A percentile compares a stretch with the other conserved stretches of the same genome.
These are phyloP conservation scores for Chlorella sp. DNA, from an alignment of 139 green algal genomes.

Conservation along the genomic window DNA sequence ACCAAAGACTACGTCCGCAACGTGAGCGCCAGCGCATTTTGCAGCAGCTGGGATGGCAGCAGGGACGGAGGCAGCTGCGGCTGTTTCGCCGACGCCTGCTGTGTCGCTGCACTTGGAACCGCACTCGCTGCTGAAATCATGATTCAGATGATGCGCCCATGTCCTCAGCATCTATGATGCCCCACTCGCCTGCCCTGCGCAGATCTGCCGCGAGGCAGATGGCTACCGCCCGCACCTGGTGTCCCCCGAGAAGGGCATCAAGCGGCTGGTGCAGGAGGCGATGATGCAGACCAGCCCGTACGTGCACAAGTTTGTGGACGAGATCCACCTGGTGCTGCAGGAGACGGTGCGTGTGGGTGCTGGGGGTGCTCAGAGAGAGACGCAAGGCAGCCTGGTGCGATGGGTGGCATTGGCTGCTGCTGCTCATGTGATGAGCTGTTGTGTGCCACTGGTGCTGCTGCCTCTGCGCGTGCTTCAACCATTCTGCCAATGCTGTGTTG, in stretches of 20 bases:
- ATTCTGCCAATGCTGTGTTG: too few relatives aligned
- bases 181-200: slow-evolving; percentile 10
- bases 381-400: too few relatives aligned
- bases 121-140: too few relatives aligned
- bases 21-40: slow-evolving; percentile 4
- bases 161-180: not conserved
- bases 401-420: too few relatives aligned
- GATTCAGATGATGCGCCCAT: too few relatives aligned
- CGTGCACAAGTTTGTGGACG: slow-evolving; percentile 69
- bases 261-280: slow-evolving; percentile 71
- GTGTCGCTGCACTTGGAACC: too few relatives aligned
- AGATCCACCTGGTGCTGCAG: slow-evolving; percentile 55
- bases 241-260: slow-evolving; percentile 86
- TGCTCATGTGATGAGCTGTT: too few relatives aligned
- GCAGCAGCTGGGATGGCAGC: too few relatives aligned
- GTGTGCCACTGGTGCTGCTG: not conserved
- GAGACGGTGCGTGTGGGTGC: slow-evolving; percentile 37
- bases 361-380: too few relatives aligned
- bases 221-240: slow-evolving; percentile 90
- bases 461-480: too few relatives aligned
- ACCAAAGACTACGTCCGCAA: slow-evolving; percentile 64
- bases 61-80: too few relatives aligned
- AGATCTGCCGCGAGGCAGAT: slow-evolving; percentile 82
- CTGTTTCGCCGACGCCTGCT: too few relatives aligned
- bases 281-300: slow-evolving; percentile 63